Evolutionary conservation across 495 filamentous ascomycete species (phyloP), one percentile per base, ranked within the genome.

Genomic region (Venustampulla echinocandica): DNA sequence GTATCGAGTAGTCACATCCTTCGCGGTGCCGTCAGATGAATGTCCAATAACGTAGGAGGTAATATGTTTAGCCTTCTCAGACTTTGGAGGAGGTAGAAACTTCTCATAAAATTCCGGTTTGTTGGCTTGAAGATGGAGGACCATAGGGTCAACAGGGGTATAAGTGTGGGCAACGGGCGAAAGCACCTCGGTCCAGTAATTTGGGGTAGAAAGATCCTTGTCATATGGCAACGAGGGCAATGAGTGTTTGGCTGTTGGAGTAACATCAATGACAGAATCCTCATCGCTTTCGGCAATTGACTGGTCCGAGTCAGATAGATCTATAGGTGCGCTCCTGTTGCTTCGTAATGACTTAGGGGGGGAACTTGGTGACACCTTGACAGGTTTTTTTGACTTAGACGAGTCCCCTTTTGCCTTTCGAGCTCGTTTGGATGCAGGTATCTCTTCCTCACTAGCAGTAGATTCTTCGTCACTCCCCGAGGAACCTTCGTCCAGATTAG

Each of bases 1-100:
- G 63, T 99, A 97, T 11, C 90, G 79, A 3, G 88, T 83, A 0
- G 92, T 97, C 28, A 99, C 85, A 57, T 97, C 92, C 64, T 96
- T 97, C 9, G 87, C 93, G 0, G 87, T 87, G 10, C 84, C 85
- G 58, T 97, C 88, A 9, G 78, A 55, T 1, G 87, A 88, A 65
- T 85, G 87, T 0, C 81, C 89, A 10, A 99, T 69, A n/a, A 93
- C 76, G 50, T 99, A 99, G 42, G 85, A 81, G 45, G 95, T 88
- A 11, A 93, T 79, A 62, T 96, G 90, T 56, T 89, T 95, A 3
- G 84, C 79, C 50, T 81, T 83, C 20, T 90, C 84, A 0, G 89
- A 85, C 57, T 81, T 85, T 35, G 70, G 71, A 1, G 88, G 81
- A 10, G 87, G 84, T 53, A 95, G 87, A 38, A 97, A 86, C 7